These are phyloP conservation scores for Gracilaria vermiculophylla DNA, from an alignment of 23 red algal species.

Conservation along the genomic window DNA sequence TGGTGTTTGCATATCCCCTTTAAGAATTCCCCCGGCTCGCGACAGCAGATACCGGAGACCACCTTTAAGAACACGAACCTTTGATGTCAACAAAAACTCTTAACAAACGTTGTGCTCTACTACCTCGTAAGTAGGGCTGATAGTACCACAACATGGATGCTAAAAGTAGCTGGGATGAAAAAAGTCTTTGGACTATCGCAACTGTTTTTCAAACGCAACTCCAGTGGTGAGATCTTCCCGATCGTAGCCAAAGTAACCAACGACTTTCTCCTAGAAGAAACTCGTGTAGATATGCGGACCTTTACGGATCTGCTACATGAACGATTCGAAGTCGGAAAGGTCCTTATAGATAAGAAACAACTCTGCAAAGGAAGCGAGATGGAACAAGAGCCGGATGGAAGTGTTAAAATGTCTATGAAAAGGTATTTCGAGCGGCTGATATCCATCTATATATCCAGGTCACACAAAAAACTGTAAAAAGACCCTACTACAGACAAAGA, in stretches of 20 bases:
- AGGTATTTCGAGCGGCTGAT: not conserved
- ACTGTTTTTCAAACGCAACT: not conserved
- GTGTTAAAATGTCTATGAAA: not conserved
- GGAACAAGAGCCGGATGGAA: not conserved
- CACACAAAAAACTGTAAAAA: not conserved
- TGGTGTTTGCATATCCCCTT: too few relatives aligned
- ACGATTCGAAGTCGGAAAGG: not conserved
- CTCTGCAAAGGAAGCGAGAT: slow-evolving; percentile 12
- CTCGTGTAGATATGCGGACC: not conserved
- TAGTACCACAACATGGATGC: not conserved
- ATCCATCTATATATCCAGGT: not conserved
- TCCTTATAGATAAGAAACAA: not conserved
- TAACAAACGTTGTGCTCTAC: too few relatives aligned
- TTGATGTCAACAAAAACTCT: too few relatives aligned
- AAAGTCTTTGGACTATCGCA: not conserved
- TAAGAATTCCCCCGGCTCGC: too few relatives aligned
- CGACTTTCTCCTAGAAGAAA: not conserved
- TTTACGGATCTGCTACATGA: not conserved
- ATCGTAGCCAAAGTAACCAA: slow-evolving; percentile 1
- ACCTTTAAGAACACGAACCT: too few relatives aligned
- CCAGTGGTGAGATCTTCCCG: not conserved
- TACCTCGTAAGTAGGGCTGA: too few relatives aligned
- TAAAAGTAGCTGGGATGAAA: not conserved
- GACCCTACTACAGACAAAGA: not conserved
- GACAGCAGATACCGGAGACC: too few relatives aligned